Percentiles rank a stretch among this genome's conserved stretches.
These are phyloP conservation scores for Cordia subcordata DNA, from an alignment of 257 asterid genomes.

Conservation along the genomic window DNA sequence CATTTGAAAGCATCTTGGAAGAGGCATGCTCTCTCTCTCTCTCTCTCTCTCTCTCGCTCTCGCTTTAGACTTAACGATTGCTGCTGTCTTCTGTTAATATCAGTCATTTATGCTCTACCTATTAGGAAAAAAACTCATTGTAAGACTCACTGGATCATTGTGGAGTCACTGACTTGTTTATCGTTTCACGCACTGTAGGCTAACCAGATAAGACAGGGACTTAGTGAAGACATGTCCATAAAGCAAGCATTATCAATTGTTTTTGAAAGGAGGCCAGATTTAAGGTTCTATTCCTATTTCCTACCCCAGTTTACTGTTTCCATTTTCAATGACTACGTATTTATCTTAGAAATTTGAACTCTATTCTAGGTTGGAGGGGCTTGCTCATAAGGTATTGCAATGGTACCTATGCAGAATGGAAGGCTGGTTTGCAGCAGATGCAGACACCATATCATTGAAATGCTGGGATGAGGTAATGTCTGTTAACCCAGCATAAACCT, in stretches of 20 bases:
- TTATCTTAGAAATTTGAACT: conserved; percentile 6
- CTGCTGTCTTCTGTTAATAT: neutral
- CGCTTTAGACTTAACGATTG: neutral
- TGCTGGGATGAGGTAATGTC: conserved; percentile 82
- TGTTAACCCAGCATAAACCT: conserved; percentile 4
- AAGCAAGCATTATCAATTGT: conserved; percentile 72
- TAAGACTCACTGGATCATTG: neutral
- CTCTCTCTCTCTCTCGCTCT: too few species aligned
- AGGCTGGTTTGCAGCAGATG: conserved; percentile 99
- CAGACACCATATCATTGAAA: conserved; percentile 86
- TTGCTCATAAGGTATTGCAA: conserved; percentile 73
- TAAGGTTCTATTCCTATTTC: conserved; percentile 40
- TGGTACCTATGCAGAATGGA: conserved; percentile 99
- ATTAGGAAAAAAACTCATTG: neutral
- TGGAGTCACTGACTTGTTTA: conserved; percentile 1
- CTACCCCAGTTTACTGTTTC: conserved; percentile 10
- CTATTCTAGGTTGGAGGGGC: conserved; percentile 69
- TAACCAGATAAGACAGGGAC: conserved; percentile 61
- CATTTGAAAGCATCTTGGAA: conserved; percentile 79
- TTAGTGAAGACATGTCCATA: conserved; percentile 72
- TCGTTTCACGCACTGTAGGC: conserved; percentile 43
- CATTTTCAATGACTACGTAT: neutral
- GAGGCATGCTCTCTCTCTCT: conserved; percentile 44
- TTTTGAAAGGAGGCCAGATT: conserved; percentile 79
- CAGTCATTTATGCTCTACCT: neutral